Base-by-base conservation (phyloP, 2,329 filamentous ascomycete genomes). In the Hymenoscyphus linearis region DNA sequence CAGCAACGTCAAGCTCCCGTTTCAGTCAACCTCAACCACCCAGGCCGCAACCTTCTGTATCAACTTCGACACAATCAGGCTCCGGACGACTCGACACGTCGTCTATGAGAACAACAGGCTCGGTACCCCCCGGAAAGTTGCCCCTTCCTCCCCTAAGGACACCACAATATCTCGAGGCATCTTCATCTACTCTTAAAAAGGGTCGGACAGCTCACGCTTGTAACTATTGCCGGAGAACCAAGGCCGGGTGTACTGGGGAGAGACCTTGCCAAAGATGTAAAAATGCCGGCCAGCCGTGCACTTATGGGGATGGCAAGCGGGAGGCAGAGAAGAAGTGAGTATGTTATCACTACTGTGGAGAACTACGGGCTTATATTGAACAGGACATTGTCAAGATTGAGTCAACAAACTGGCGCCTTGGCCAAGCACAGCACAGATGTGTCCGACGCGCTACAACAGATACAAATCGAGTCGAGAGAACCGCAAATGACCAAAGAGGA, bases 211-310 rank as follows among this genome's bases (percentile, higher is more conserved):
- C 65, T 36, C 69, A 71, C 53, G 75, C 75, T 5, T 76, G 75
- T 58, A 60, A 67, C 2, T 57, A 65, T n/a, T 77, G 75, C 63
- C 69, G 75, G 2, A 65, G 62, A 37, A 68, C 71, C 13, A 77
- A 77, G 58, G 68, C 71, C 0, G 75, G 73, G 36, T 77, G 75
- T 59, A 74, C 71, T 0, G 75, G 75, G 1, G 65, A 53, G 0
- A 56, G 65, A 10, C 74, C 74, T 7, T 76, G 74, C 22, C 44
- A 34, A 26, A 66, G 73, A 60, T 76, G 74, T 60, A 63, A 60
- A n/a, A 67, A 65, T 52, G 60, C 64, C 6, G 50, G 59, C 9
- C 58, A 65, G 12, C 26, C 53, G 6, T 71, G 69, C 52, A 60
- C 69, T 12, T 71, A 71, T 44, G 68, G 68, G 3, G 69, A 69